Percentiles rank a stretch among this genome's conserved stretches.
These are phyloP conservation scores for Thamnidium elegans DNA, from an alignment of 192 early-diverging fungal species.

Conservation along the genomic window DNA sequence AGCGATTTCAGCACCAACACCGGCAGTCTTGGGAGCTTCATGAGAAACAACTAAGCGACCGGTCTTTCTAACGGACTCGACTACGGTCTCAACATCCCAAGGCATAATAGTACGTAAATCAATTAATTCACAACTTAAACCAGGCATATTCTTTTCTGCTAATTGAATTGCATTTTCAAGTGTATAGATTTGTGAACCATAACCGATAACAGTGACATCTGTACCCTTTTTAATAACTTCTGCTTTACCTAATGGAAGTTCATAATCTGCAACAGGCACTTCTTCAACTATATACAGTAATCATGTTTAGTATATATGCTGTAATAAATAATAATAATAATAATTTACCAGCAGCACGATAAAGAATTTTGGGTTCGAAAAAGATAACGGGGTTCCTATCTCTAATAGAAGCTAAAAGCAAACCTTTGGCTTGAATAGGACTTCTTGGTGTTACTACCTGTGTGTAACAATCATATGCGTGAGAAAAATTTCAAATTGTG, in stretches of 20 bases:
- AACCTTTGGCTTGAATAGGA: slow-evolving; percentile 94
- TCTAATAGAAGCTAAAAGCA: slow-evolving; percentile 84
- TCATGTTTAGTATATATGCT: background rate
- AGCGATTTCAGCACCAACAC: slow-evolving; percentile 90
- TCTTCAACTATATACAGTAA: slow-evolving; percentile 65
- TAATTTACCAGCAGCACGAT: slow-evolving; percentile 76
- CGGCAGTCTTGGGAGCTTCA: slow-evolving; percentile 87
- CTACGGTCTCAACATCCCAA: slow-evolving; percentile 89
- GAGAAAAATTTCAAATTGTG: slow-evolving; percentile 26
- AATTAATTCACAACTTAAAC: slow-evolving; percentile 86
- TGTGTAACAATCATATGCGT: slow-evolving; percentile 13
- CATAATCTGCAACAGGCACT: slow-evolving; percentile 90
- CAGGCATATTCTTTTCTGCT: slow-evolving; percentile 83
- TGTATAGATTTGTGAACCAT: slow-evolving; percentile 91
- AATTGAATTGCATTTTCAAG: slow-evolving; percentile 87
- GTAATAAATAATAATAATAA: background rate
- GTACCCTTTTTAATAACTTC: slow-evolving; percentile 82
- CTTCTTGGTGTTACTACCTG: slow-evolving; percentile 84
- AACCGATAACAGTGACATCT: slow-evolving; percentile 89
- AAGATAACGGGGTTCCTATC: slow-evolving; percentile 94
- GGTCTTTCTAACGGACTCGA: slow-evolving; percentile 89
- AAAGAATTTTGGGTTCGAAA: slow-evolving; percentile 96
- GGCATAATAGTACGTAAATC: slow-evolving; percentile 89
- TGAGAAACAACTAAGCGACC: slow-evolving; percentile 90
- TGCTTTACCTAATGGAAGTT: slow-evolving; percentile 86